Evolutionary conservation across 352 stramenopile species (phyloP), one percentile per base, ranked within the genome.

Genomic region (Discostella stelligera): DNA sequence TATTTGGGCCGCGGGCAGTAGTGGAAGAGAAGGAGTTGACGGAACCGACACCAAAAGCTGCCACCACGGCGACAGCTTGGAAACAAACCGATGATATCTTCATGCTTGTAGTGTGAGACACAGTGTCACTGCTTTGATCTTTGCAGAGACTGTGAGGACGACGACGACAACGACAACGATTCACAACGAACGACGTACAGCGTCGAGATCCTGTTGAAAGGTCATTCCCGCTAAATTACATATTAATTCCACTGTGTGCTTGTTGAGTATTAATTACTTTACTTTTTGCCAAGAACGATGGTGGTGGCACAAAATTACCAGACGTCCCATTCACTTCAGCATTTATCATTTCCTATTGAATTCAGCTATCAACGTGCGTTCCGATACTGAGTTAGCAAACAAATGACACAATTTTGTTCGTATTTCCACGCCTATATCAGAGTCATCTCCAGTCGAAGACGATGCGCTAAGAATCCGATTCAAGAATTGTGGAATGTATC

Each of bases 351-450:
- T 78, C 20, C 74, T 69, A 49, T 79, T 41, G 48, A 85, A 81
- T 59, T 82, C 14, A 48, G 71, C 70, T 49, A 88, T 64, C 8
- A 88, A 54, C 10, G 73, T 83, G 44, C 81, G 68, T 63, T 88
- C 81, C 37, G 65, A 74, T 14, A 64, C 39, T 62, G 77, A 85
- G 69, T 88, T 88, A 20, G 81, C 81, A 72, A 85, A 80, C 20
- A 85, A 69, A 53, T 88, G 81, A 25, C 79, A 71, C 49, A 85
- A 64, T 41, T 77, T 73, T 46, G 74, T 79, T 61, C 18, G 56
- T 16, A 77, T 53, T 55, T 72, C 48, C 23, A 82, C 48, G 62
- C 41, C 44, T 27, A 27, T 14, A 62, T 27, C 52, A 32, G 30
- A 39, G 27, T 27, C 20, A 23, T 67, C 70, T 32, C 13, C 44